These are phyloP conservation scores for Ulmus americana DNA, from an alignment of 331 rosid species.

Conservation along the genomic window DNA sequence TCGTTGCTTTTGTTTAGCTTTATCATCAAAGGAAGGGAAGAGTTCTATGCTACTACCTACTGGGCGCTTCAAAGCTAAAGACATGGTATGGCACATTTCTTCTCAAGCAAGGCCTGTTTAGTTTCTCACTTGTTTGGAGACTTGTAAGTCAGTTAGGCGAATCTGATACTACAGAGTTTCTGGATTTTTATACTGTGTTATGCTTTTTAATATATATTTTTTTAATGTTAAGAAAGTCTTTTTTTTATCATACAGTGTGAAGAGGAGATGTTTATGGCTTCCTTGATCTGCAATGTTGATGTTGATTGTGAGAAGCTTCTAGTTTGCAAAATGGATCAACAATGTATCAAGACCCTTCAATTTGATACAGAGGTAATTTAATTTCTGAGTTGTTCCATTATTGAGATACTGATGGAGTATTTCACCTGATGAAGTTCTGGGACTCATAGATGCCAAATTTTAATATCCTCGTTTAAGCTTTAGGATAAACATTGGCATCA, in stretches of 20 bases:
- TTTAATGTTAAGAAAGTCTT: neutral
- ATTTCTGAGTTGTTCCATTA: slow-evolving; percentile 12
- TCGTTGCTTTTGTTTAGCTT: slow-evolving; percentile 76
- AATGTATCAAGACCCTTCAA: too few species aligned
- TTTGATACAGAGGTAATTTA: slow-evolving; percentile 78
- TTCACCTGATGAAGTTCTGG: neutral
- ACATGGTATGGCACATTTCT: slow-evolving; percentile 48
- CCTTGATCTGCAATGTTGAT: slow-evolving; percentile 85
- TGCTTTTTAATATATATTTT: too few species aligned
- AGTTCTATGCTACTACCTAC: slow-evolving; percentile 72
- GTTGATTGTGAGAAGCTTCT: slow-evolving; percentile 62
- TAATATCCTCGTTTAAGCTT: too few species aligned
- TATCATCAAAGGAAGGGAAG: slow-evolving; percentile 93
- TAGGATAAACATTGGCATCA: too few species aligned
- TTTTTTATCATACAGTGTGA: slow-evolving; percentile 43
- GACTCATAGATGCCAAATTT: too few species aligned
- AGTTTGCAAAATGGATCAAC: slow-evolving; percentile 76
- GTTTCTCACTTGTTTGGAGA: neutral
- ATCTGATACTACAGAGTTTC: too few species aligned
- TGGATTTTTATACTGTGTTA: too few species aligned
- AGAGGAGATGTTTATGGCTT: slow-evolving; percentile 75
- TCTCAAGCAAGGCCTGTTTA: neutral
- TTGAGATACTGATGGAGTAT: neutral
- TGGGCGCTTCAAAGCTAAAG: slow-evolving; percentile 48
- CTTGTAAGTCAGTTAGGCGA: neutral